Evolutionary conservation across 768 basidiomycete genomes (phyloP), one percentile per base, ranked within the genome.

Genomic region (Daedaleopsis sinensis): DNA sequence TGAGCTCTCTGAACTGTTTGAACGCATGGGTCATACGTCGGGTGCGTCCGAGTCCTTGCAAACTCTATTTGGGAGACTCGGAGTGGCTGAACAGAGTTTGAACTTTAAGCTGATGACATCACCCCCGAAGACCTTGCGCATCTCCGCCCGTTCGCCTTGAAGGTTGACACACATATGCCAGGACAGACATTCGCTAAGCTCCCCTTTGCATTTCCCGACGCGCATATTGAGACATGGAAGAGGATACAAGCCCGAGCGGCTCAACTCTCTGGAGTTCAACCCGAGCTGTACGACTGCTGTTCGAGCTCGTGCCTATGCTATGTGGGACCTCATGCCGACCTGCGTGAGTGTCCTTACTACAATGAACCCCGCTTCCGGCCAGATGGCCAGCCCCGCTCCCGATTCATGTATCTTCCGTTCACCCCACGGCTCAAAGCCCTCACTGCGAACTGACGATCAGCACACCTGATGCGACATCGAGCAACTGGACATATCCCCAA

Each of bases 271-370:
- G 67, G 64, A 2, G 23, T 71, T 11, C 43, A 57, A 10, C 61
- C 61, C 21, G 23, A 37, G 8, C 4, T 42, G 8, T 67, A 67
- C 52, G 54, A 73, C 43, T 69, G 69, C 50, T 73, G 71, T 46
- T n/a, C 51, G 13, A 64, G 68, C 38, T 68, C 65, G 1, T 73
- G 71, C 57, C 58, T 56, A 37, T 49, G 48, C n/a, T 73, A 63
- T 39, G 57, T 59, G 18, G 70, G 70, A 0, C 36, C 56, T 2
- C 61, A 50, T 24, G 37, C 54, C 1, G 59, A 60, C 5, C 48
- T 55, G 1, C 23, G 50, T 1, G 11, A 3, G n/a, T 72, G 71
- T 38, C 65, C 65, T 1, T 60, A 58, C 52, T 73, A 71, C 61
- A 21, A 58, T 15, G 44, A 43, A 12, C 1, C 55, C 10, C 57